Conservation (phyloP, 305 asterid species). For the Solanum aculeatissimum region DNA sequence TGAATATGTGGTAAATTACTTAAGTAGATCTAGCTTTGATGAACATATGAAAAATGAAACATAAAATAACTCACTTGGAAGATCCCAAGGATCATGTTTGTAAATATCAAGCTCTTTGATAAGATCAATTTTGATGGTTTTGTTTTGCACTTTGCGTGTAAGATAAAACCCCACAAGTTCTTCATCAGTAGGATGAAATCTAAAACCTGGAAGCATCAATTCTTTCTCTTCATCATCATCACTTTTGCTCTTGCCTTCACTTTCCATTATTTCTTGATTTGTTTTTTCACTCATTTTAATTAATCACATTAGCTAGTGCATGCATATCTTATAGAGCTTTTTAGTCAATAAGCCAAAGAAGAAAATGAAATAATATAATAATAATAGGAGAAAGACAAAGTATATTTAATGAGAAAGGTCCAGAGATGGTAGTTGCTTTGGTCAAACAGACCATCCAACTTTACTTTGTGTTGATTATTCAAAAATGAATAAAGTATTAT, state of each 20-base stretch:
- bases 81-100: constrained; percentile 43
- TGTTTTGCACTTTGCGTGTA: constrained; percentile 24
- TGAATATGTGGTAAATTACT: no score
- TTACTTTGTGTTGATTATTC: neutral
- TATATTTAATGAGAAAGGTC: neutral
- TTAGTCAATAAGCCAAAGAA: neutral
- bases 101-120: constrained; percentile 37
- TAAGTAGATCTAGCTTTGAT: no score
- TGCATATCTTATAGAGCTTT: neutral
- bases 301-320: neutral
- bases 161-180: constrained; percentile 43
- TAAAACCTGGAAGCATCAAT: constrained; percentile 29
- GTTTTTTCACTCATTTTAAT: neutral
- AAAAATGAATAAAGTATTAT: neutral
- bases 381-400: neutral
- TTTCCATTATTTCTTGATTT: neutral
- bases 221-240: constrained; percentile 15
- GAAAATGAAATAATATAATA: neutral
- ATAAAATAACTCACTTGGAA: constrained; percentile 14
- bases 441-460: neutral
- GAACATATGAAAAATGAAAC: neutral
- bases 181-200: constrained; percentile 46
- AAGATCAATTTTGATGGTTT: constrained; percentile 18
- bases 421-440: neutral
- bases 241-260: neutral